phyloP scores from a whole-genome alignment of 225 moss, liverwort and hornwort species.

The Straminergon stramineum region DNA sequence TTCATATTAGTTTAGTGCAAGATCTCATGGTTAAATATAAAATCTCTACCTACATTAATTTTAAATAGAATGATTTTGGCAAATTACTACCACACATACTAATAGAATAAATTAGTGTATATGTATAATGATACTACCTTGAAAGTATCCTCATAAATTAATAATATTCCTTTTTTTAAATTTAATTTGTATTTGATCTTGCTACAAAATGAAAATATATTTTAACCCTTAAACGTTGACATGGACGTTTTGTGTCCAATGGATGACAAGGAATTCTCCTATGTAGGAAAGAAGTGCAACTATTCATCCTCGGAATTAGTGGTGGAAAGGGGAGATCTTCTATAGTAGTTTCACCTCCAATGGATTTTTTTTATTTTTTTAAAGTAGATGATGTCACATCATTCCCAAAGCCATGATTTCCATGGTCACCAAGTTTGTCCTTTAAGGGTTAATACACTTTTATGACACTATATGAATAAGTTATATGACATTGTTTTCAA shows the following conservation, averaged over 20 bases:
- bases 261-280: no score
- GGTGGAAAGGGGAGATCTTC: no score
- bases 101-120: background rate
- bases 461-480: background rate
- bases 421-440: no score
- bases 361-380: no score
- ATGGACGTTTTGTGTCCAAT: no score
- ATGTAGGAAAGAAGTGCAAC: no score
- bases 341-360: no score
- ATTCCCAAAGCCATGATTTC: no score
- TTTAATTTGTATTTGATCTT: background rate
- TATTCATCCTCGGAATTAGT: no score
- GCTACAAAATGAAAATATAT: background rate
- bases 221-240: no score
- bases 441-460: background rate
- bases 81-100: background rate
- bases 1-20: background rate
- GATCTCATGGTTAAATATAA: accelerated
- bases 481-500: background rate
- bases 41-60: background rate
- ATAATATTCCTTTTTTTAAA: background rate
- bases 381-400: no score
- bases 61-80: background rate
- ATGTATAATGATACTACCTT: background rate
- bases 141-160: background rate